These are phyloP conservation scores for Alternaria alternata DNA, from an alignment of 2,329 filamentous ascomycete genomes.

Conservation along the genomic window DNA sequence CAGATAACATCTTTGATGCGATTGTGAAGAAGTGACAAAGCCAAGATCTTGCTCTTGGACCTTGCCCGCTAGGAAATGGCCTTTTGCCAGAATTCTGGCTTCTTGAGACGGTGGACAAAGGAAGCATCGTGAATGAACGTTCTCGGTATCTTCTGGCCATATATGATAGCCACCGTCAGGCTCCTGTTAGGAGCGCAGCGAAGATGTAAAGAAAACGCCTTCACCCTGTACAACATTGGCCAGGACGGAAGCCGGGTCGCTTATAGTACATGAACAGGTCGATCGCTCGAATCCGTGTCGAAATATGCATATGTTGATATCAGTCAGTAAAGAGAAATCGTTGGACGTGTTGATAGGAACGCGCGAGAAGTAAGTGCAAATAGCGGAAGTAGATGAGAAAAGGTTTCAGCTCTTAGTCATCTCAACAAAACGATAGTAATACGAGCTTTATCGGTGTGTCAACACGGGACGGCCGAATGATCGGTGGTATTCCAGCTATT, in stretches of 20 bases:
- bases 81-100: background rate
- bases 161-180: too few relatives aligned
- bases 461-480: background rate
- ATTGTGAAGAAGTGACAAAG: background rate
- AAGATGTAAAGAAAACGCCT: background rate
- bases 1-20: background rate
- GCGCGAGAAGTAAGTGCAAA: background rate
- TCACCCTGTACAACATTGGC: background rate
- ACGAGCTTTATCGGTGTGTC: background rate
- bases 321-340: background rate
- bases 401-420: background rate
- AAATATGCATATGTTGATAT: background rate
- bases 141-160: background rate
- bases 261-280: background rate
- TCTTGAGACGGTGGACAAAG: background rate
- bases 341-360: background rate
- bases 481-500: conserved; percentile 1
- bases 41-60: background rate
- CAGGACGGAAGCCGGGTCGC: background rate
- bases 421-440: background rate
- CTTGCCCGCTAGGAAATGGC: background rate
- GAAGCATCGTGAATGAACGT: background rate
- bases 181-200: background rate
- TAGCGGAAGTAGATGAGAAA: background rate
- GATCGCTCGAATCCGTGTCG: background rate